Percentiles rank a stretch among this genome's conserved stretches.
phyloP scores from a whole-genome alignment of 768 basidiomycete genomes.

The Russula sp. region DNA sequence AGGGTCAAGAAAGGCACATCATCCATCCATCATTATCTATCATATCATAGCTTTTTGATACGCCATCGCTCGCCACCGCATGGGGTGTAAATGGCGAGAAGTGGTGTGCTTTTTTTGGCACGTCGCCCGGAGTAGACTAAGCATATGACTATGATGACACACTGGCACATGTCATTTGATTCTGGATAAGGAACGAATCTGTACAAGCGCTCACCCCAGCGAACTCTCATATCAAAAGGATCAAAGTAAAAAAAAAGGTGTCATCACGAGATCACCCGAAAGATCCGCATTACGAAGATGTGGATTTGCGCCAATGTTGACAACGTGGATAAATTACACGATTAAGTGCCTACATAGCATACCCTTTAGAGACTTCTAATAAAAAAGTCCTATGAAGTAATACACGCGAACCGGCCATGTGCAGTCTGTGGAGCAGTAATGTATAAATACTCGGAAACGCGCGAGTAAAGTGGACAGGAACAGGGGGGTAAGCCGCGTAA shows the following conservation, averaged over 20 bases:
- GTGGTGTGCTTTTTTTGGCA: not conserved
- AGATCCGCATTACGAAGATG: constrained; percentile 23
- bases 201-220: not conserved
- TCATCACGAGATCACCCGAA: constrained; percentile 14
- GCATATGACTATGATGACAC: too few relatives aligned
- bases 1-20: too few relatives aligned
- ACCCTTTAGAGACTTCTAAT: constrained; percentile 28
- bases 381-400: constrained; percentile 26
- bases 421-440: constrained; percentile 10
- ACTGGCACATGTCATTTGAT: not conserved
- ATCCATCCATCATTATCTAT: too few relatives aligned
- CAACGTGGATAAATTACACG: constrained; percentile 28
- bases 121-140: not conserved
- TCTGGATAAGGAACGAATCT: not conserved
- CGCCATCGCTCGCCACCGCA: not conserved
- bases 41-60: not conserved
- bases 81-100: not conserved
- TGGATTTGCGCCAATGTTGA: constrained; percentile 26
- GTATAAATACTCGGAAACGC: constrained; percentile 26
- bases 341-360: constrained; percentile 28
- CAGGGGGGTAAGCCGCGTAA: constrained; percentile 16
- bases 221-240: not conserved
- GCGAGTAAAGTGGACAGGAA: constrained; percentile 1
- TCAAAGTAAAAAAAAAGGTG: constrained; percentile 17
- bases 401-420: constrained; percentile 25